Base-by-base conservation (phyloP, 192 early-diverging fungal genomes). In the Entrophospora sp. region DNA sequence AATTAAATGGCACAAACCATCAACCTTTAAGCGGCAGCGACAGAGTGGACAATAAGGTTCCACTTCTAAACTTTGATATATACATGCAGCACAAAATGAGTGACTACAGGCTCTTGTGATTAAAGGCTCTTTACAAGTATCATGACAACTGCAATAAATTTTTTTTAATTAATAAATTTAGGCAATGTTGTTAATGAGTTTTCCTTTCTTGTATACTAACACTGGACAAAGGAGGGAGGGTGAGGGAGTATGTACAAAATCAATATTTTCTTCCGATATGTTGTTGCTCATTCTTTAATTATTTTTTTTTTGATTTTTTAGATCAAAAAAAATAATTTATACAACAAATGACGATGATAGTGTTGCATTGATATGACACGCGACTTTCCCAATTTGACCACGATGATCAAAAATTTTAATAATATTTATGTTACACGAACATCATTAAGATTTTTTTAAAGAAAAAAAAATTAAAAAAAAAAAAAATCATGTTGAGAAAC, bases 41-140 rank as follows among this genome's bases (percentile, higher is more conserved):
- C 84, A 86, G 8, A 86, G 69, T 4, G 84, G 84, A 60, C 84
- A 86, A 62, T 78, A 77, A 4, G 75, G 64, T 32, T 84, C 82
- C 20, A 77, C 67, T 35, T 81, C 71, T 6, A 86, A 59, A 22
- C 77, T 72, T 64, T 83, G 77, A 42, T 71, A 73, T 31, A 86
- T 80, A 55, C 84, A 86, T 1, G 70, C 68, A 6, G 74, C 69
- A 65, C 84, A 86, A 71, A 83, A 86, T 6, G 82, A 79, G 64
- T 86, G 84, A 66, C 81, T 75, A 74, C 84, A 86, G 5, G 68
- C 71, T 27, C 64, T 69, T n/a, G 77, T 81, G 44, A 86, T 86
- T 18, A 84, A 66, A 3, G 84, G 82, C 2, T 86, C 78, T 9
- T 68, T 62, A 56, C 71, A 84, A 24, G 79, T 77, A 53, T 83